Conservation (phyloP, 768 basidiomycete species). For the Lactarius evosmus region DNA sequence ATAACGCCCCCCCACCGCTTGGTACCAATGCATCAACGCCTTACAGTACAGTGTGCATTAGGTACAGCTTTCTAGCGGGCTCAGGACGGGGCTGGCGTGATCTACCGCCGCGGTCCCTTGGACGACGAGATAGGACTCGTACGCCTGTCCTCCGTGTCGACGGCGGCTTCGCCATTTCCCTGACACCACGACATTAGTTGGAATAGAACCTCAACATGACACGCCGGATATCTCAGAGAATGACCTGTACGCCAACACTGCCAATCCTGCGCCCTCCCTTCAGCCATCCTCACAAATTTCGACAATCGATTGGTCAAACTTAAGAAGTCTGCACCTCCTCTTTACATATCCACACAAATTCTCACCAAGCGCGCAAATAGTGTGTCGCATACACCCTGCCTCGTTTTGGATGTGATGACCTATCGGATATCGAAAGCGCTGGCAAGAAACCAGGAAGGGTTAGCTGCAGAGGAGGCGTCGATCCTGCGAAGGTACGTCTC, state of each 20-base stretch:
- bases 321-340: slow-evolving; percentile 78
- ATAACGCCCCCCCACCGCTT: too few species aligned
- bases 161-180: background rate
- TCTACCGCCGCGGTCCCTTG: too few species aligned
- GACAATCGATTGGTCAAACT: slow-evolving; percentile 77
- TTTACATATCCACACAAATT: slow-evolving; percentile 74
- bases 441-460: slow-evolving; percentile 68
- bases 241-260: slow-evolving; percentile 62
- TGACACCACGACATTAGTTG: slow-evolving; percentile 45
- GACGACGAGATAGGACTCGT: slow-evolving; percentile 58
- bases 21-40: too few species aligned
- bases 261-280: slow-evolving; percentile 23
- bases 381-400: slow-evolving; percentile 37
- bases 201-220: too few species aligned
- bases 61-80: too few species aligned
- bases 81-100: too few species aligned
- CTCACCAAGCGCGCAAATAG: slow-evolving; percentile 68
- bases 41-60: too few species aligned
- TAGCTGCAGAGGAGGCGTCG: slow-evolving; percentile 72
- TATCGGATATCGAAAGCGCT: slow-evolving; percentile 78
- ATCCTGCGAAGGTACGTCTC: slow-evolving; percentile 68
- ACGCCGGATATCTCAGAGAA: slow-evolving; percentile 78
- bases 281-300: slow-evolving; percentile 81
- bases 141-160: background rate
- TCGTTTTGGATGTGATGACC: background rate